phyloP scores from a whole-genome alignment of 495 filamentous ascomycete genomes.

The Niebla homalea region DNA sequence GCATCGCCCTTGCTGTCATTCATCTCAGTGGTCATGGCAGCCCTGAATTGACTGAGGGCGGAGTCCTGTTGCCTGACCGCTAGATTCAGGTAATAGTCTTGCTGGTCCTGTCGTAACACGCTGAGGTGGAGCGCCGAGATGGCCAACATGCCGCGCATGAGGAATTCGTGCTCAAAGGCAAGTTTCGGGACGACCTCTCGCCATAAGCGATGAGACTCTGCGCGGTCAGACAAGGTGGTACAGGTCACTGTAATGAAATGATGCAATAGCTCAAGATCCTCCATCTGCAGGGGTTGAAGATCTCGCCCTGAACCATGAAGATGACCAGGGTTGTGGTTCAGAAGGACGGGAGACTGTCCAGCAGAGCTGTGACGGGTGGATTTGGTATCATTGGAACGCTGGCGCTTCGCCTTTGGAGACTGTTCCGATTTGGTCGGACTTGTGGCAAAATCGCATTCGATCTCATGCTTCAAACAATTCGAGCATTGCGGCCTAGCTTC shows the following conservation, averaged over 20 bases:
- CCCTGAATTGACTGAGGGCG: slow-evolving; percentile 27
- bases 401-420: slow-evolving; percentile 6
- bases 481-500: slow-evolving; percentile 19
- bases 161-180: slow-evolving; percentile 29
- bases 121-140: slow-evolving; percentile 32
- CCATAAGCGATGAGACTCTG: slow-evolving; percentile 24
- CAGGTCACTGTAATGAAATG: slow-evolving; percentile 26
- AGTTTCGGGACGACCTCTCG: slow-evolving; percentile 27
- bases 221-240: slow-evolving; percentile 19
- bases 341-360: neutral
- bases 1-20: slow-evolving; percentile 30
- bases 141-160: slow-evolving; percentile 33
- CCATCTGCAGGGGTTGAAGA: slow-evolving; percentile 18
- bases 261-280: slow-evolving; percentile 28
- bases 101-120: slow-evolving; percentile 22
- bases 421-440: slow-evolving; percentile 2
- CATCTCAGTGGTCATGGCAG: slow-evolving; percentile 16
- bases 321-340: neutral
- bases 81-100: slow-evolving; percentile 16
- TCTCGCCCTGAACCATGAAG: slow-evolving; percentile 15
- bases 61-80: slow-evolving; percentile 30
- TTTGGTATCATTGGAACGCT: neutral
- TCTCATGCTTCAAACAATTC: slow-evolving; percentile 25
- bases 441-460: slow-evolving; percentile 21
- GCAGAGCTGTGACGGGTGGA: neutral